Evolutionary conservation across 805 yeast species (phyloP).

Genomic region (Ascoidea rubescens): DNA sequence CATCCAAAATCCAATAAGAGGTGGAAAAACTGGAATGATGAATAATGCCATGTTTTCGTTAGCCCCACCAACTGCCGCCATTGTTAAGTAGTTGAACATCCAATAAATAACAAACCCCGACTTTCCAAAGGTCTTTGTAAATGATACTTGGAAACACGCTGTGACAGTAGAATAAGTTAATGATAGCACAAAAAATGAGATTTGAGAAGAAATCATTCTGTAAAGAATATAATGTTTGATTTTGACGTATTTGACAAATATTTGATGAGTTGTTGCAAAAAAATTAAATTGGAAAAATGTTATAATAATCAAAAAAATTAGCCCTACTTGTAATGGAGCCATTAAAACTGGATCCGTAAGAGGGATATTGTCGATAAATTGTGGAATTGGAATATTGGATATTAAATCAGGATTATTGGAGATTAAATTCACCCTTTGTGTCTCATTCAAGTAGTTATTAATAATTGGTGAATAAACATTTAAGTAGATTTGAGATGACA

Average conservation of each 20-base stretch:
- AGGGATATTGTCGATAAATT: constrained; percentile 34
- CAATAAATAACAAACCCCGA: constrained; percentile 66
- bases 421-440: constrained; percentile 13
- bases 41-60: constrained; percentile 51
- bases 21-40: constrained; percentile 40
- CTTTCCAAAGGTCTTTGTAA: constrained; percentile 42
- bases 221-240: constrained; percentile 33
- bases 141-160: constrained; percentile 53
- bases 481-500: constrained; percentile 12
- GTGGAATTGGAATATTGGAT: constrained; percentile 22
- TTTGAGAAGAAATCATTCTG: constrained; percentile 35
- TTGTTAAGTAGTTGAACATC: constrained; percentile 52
- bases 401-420: constrained; percentile 14
- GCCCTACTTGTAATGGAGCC: constrained; percentile 67
- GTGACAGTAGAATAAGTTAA: constrained; percentile 45
- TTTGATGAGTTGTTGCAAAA: constrained; percentile 38
- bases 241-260: constrained; percentile 31
- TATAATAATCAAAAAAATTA: constrained; percentile 55
- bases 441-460: constrained; percentile 11
- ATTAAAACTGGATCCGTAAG: constrained; percentile 31
- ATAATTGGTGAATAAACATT: constrained; percentile 17
- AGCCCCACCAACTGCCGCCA: constrained; percentile 67
- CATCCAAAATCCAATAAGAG: constrained; percentile 58
- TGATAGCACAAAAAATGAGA: constrained; percentile 42
- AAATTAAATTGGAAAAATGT: constrained; percentile 60